phyloP scores from a whole-genome alignment of 805 yeast species.

The Candida ortonii region DNA sequence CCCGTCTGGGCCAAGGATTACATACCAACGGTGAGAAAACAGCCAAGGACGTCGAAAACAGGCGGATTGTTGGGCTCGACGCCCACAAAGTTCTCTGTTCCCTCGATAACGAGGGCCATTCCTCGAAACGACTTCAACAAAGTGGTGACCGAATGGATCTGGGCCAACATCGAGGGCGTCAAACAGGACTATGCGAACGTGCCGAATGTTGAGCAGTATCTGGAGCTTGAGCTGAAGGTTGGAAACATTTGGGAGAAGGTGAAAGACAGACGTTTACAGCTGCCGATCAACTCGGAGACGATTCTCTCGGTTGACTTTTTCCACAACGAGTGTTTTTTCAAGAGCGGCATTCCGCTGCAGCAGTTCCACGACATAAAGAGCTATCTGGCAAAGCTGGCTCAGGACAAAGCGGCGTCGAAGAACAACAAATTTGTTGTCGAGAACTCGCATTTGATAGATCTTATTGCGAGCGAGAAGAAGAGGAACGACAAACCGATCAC shows the following conservation, averaged over 20 bases:
- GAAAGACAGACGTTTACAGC: conserved; percentile 56
- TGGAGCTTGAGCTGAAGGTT: conserved; percentile 73
- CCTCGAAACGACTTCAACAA: conserved; percentile 81
- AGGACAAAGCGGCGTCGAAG: conserved; percentile 18
- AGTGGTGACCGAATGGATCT: conserved; percentile 84
- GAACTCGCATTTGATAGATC: conserved; percentile 62
- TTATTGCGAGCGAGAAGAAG: conserved; percentile 57
- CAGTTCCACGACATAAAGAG: conserved; percentile 56
- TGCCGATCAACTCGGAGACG: conserved; percentile 70
- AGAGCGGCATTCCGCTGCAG: conserved; percentile 62
- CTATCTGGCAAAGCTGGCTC: conserved; percentile 53
- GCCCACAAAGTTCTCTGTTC: conserved; percentile 23
- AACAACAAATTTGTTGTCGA: conserved; percentile 52
- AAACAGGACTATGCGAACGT: conserved; percentile 41
- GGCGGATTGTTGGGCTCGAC: conserved; percentile 5
- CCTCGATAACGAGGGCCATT: conserved; percentile 68
- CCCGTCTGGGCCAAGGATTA: conserved; percentile 87
- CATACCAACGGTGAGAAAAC: conserved; percentile 39
- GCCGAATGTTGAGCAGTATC: conserved; percentile 43
- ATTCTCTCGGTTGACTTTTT: conserved; percentile 50
- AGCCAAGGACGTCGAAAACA: conserved; percentile 2
- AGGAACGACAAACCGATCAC: conserved; percentile 64
- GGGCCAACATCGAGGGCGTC: conserved; percentile 71
- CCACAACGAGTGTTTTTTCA: conserved; percentile 53
- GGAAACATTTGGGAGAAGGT: conserved; percentile 68